Conservation (phyloP, 306 rosid genomes). For the Castanea crenata region DNA sequence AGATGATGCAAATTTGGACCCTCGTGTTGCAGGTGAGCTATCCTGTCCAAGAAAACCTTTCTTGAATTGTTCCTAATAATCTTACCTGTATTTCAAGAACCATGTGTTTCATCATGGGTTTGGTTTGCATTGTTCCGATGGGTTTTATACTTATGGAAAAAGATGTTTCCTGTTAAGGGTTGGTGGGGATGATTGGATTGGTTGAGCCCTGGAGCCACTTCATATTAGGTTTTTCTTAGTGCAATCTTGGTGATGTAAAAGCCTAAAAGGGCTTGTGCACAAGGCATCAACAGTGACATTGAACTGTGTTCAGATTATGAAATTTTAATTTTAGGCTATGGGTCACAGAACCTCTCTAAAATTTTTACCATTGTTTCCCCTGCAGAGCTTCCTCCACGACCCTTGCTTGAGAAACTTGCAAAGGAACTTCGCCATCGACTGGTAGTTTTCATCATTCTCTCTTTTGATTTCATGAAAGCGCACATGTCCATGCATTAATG, state of each 20-base stretch:
- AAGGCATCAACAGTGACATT: background rate
- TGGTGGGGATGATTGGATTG: background rate
- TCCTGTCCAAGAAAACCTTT: slow-evolving; percentile 1
- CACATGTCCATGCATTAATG: background rate
- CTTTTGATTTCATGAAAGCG: background rate
- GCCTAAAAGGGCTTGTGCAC: too few relatives aligned
- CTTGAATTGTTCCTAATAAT: background rate
- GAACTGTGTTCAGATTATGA: slow-evolving; percentile 4
- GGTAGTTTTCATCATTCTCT: slow-evolving; percentile 41
- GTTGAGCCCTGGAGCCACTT: too few relatives aligned
- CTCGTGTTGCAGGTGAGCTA: slow-evolving; percentile 69
- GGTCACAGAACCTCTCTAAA: slow-evolving; percentile 20
- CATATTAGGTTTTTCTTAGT: too few relatives aligned
- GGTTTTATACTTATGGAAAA: background rate
- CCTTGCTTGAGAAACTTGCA: slow-evolving; percentile 82
- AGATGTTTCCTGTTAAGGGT: background rate
- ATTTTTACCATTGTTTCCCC: slow-evolving; percentile 16
- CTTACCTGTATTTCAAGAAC: background rate
- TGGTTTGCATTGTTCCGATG: background rate
- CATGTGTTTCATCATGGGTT: background rate
- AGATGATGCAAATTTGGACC: slow-evolving; percentile 93
- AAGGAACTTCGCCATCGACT: slow-evolving; percentile 74
- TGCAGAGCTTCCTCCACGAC: slow-evolving; percentile 95
- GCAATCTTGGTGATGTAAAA: too few relatives aligned
- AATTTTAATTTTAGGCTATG: slow-evolving; percentile 5